Evolutionary conservation across 2,329 filamentous ascomycete species (phyloP), one percentile per base, ranked within the genome.

Genomic region (Arthrobotrys megalospora): DNA sequence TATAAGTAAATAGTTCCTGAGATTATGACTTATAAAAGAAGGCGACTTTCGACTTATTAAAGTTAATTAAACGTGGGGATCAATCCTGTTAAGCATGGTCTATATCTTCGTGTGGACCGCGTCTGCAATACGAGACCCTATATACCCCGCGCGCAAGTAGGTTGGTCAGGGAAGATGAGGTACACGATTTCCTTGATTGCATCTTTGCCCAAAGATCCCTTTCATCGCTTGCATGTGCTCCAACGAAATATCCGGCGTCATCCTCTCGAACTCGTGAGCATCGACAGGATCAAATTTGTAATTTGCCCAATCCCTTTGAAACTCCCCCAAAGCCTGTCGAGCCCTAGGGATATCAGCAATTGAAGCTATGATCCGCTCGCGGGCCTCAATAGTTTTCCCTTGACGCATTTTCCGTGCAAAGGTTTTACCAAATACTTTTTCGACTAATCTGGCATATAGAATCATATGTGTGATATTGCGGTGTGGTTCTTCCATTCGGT

Each of bases 191-290:
- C 47, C 19, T 50, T 21, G 47, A 50, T 6, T 1, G 7, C 47
- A 28, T 50, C 19, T n/a, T 34, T 19, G 41, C 28, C 62, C 62
- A 65, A 48, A 65, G 45, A 19, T 50, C 28, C 32, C n/a, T n/a
- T 65, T 65, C 10, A 52, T 24, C 16, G 45, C 45, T 11, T 32
- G 21, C 12, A 65, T 65, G 28, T 65, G 62, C n/a, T 52, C n/a
- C 10, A 21, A 21, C 19, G 45, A 50, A 50, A 65, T 50, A 65
- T 52, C 62, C 12, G 62, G 62, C 3, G 43, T 65, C 62, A 65
- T 65, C 43, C 38, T 52, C 47, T 65, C 62, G 21, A 52, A 65
- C 3, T 45, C 19, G 10, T 38, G 32, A 12, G 6, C 1, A 12
- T 34, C 43, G 4, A 65, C 24, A 7, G 62, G 45, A 36, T 19